Base-by-base conservation (phyloP, 2,329 filamentous ascomycete species). In the Trichoderma gracile region DNA sequence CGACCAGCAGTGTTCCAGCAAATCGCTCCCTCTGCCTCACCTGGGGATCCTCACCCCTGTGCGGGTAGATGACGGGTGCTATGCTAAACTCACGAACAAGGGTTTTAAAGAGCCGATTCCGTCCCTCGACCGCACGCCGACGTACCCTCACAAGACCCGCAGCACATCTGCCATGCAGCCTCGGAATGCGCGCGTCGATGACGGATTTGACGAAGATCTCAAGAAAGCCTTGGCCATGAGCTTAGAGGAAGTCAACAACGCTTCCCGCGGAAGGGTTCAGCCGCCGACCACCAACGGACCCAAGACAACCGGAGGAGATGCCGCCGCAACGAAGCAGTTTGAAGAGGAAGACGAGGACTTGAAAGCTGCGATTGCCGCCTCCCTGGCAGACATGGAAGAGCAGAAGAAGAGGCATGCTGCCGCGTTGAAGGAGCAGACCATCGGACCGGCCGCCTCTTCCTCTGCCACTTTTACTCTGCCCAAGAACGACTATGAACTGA, bases 161-260 rank as follows among this genome's bases (percentile, higher is more conserved):
- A 86, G 83, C 65, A 85, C 86, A 19, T 78, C 83, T 9, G 78
- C 81, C 1, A 96, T 98, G 93, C 92, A 98, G 73, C 95, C 95
- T 25, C 89, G 95, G 60, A 91, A 89, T 72, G 93, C 93, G 17
- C 87, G 93, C 59, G 88, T 96, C 3, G 93, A 97, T 69, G 91
- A 96, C 69, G 89, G 89, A 17, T 98, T 96, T 71, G 95, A 99
- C 74, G 93, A 97, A 68, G 95, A 99, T 74, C 80, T 99, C 67
- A 97, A 96, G 76, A 90, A 89, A 72, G 95, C 95, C 0, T 78
- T 99, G 66, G 92, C 96, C 66, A 97, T 99, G 94, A 99, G 95
- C 72, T 78, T 99, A 70, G 95, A 99, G 72, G 95, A 99, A 70
- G 91, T 92, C 45, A 91, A 93, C 74, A 88, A 84, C 47, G 88